Conservation (phyloP, 257 asterid genomes). For the Sherardia arvensis region DNA sequence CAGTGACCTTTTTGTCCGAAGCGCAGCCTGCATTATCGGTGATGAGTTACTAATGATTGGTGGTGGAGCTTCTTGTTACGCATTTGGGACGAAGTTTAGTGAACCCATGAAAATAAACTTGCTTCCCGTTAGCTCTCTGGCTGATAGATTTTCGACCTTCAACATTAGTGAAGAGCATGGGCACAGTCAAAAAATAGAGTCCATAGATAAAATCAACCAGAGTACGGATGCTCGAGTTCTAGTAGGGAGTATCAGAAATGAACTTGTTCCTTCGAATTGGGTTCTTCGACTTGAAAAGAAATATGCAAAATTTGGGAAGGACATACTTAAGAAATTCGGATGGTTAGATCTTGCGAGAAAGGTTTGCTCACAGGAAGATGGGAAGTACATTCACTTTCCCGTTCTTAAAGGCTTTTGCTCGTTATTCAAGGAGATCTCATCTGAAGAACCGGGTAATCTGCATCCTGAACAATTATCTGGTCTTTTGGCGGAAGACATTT, state of each 20-base stretch:
- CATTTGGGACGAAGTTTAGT: conserved; percentile 95
- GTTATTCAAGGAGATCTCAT: conserved; percentile 29
- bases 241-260: conserved; percentile 13
- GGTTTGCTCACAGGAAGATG: conserved; percentile 57
- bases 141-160: conserved; percentile 15
- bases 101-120: conserved; percentile 59
- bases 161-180: conserved; percentile 19
- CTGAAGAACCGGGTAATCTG: conserved; percentile 21
- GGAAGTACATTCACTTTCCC: conserved; percentile 65
- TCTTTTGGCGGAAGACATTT: conserved; percentile 30
- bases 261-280: conserved; percentile 28
- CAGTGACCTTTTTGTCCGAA: conserved; percentile 72
- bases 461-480: conserved; percentile 25
- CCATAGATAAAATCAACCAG: conserved; percentile 18
- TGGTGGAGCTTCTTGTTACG: conserved; percentile 97
- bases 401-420: conserved; percentile 44
- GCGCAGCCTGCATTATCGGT: conserved; percentile 57
- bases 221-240: conserved; percentile 12
- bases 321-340: conserved; percentile 64
- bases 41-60: conserved; percentile 63
- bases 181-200: conserved; percentile 10
- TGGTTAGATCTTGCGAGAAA: conserved; percentile 90
- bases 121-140: conserved; percentile 34
- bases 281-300: conserved; percentile 56
- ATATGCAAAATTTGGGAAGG: conserved; percentile 72